phyloP scores from a whole-genome alignment of 768 basidiomycete species.

The Collybiopsis luxurians region DNA sequence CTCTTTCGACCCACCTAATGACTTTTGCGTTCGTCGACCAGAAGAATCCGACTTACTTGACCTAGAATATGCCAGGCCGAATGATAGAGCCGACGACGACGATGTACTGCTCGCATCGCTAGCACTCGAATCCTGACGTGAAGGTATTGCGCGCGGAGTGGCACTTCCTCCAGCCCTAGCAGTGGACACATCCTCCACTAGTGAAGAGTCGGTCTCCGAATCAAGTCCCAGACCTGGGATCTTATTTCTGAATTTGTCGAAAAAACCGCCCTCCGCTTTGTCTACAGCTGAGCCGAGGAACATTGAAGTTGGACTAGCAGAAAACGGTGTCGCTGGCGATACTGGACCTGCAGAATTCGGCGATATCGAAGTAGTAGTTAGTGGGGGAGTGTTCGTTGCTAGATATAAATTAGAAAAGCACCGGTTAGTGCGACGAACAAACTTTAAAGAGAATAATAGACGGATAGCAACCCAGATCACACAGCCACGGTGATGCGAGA shows the following conservation, averaged over 20 bases:
- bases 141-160: background rate
- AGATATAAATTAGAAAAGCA: conserved; percentile 1
- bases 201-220: background rate
- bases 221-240: conserved; percentile 13
- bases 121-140: conserved; percentile 12
- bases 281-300: conserved; percentile 6
- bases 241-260: conserved; percentile 51
- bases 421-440: background rate
- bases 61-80: background rate
- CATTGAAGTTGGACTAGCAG: conserved; percentile 16
- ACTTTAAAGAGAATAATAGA: no score
- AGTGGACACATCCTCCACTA: background rate
- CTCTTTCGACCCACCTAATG: background rate
- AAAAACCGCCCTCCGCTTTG: conserved; percentile 34
- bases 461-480: no score
- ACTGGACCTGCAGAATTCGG: conserved; percentile 40
- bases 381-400: conserved; percentile 33
- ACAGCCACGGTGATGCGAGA: no score
- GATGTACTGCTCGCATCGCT: conserved; percentile 14
- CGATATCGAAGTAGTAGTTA: conserved; percentile 17
- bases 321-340: conserved; percentile 36
- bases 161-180: background rate
- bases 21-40: background rate
- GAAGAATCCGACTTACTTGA: background rate
- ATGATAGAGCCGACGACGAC: background rate